Conservation (phyloP, 2,329 filamentous ascomycete genomes). For the Fusarium clavum region DNA sequence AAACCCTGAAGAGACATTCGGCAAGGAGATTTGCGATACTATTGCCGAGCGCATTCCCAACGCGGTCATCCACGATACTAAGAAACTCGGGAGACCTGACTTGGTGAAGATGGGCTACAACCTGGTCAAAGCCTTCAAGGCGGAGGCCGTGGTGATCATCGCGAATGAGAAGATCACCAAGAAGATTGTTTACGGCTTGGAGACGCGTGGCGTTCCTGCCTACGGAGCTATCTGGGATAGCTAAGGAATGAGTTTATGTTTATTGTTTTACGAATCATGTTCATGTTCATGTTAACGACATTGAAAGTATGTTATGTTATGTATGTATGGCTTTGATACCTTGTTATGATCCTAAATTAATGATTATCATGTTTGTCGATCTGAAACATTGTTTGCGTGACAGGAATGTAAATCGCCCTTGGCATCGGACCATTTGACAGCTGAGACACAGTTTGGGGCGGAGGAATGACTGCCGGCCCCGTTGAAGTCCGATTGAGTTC, state of each 20-base stretch:
- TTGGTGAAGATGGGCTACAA: conserved; percentile 63
- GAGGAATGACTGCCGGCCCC: neutral
- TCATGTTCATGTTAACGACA: neutral
- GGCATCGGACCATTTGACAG: neutral
- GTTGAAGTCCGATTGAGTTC: conserved; percentile 24
- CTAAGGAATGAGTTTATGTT: conserved; percentile 31
- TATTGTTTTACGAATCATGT: neutral
- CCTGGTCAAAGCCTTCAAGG: conserved; percentile 64
- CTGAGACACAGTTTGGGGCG: conserved; percentile 20
- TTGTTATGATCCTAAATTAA: conserved; percentile 13
- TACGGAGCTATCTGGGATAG: conserved; percentile 81
- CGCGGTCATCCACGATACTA: conserved; percentile 76
- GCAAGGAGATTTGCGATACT: conserved; percentile 64
- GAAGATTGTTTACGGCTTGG: conserved; percentile 75
- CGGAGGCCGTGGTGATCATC: conserved; percentile 80
- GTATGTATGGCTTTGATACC: neutral
- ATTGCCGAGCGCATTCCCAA: conserved; percentile 69
- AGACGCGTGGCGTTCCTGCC: conserved; percentile 72
- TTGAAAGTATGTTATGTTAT: neutral
- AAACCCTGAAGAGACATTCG: conserved; percentile 71
- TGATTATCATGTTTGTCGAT: conserved; percentile 7
- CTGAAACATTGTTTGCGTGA: neutral
- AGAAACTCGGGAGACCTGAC: conserved; percentile 68
- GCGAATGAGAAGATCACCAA: conserved; percentile 75
- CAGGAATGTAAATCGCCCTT: conserved; percentile 17